Conservation (phyloP, 148 eudicot genomes). For the Spergularia bocconei region DNA sequence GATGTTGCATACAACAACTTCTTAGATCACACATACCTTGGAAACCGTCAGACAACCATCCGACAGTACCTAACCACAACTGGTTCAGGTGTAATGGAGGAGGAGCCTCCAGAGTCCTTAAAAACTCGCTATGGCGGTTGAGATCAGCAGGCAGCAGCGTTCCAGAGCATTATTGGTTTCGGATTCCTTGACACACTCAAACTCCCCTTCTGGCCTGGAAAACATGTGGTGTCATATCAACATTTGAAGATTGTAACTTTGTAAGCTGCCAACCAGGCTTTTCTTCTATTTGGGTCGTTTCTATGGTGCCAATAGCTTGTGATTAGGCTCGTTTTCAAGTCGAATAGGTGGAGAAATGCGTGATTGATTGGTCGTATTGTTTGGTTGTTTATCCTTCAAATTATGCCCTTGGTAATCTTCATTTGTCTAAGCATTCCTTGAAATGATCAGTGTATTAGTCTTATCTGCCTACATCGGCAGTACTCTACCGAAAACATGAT, state of each 20-base stretch:
- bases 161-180: background rate
- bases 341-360: too few species aligned
- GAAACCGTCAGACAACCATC: constrained; percentile 83
- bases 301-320: too few species aligned
- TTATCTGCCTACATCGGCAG: too few species aligned
- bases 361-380: background rate
- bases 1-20: constrained; percentile 66
- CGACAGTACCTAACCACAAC: constrained; percentile 63
- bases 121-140: constrained; percentile 78
- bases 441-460: too few species aligned
- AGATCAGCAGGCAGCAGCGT: background rate
- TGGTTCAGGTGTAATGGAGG: constrained; percentile 96
- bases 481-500: too few species aligned
- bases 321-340: too few species aligned
- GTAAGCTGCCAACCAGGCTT: background rate
- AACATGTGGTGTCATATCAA: background rate
- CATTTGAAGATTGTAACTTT: background rate
- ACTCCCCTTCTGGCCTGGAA: background rate
- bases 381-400: background rate
- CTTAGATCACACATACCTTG: constrained; percentile 85
- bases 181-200: background rate
- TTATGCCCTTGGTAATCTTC: background rate
- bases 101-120: constrained; percentile 82
- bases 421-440: background rate
- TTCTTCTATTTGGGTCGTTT: too few species aligned